phyloP scores from a whole-genome alignment of 768 basidiomycete genomes.

The Leccinum variicolor region DNA sequence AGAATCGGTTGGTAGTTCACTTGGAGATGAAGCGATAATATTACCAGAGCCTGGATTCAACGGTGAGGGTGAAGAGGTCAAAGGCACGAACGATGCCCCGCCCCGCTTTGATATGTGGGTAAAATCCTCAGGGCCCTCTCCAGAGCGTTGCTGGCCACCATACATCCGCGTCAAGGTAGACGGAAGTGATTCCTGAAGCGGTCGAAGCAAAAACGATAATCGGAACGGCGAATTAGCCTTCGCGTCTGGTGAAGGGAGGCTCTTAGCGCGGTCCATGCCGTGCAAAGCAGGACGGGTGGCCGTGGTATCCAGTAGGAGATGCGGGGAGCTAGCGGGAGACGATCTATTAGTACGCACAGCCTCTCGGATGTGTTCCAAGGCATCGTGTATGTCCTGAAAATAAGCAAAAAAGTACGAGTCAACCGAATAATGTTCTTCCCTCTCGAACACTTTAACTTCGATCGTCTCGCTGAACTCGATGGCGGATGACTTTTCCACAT shows the following conservation, averaged over 20 bases:
- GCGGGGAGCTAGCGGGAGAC: conserved; percentile 18
- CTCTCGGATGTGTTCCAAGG: conserved; percentile 79
- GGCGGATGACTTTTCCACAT: conserved; percentile 82
- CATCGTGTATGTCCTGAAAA: conserved; percentile 75
- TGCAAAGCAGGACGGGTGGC: conserved; percentile 34
- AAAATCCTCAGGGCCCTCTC: conserved; percentile 55
- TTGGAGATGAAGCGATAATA: conserved; percentile 5
- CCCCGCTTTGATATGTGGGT: conserved; percentile 64
- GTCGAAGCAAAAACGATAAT: conserved; percentile 61
- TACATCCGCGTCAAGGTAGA: conserved; percentile 34
- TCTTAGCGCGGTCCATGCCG: conserved; percentile 39
- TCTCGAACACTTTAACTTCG: conserved; percentile 89
- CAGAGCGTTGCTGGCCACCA: conserved; percentile 31
- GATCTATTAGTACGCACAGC: conserved; percentile 60
- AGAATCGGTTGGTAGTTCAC: conserved; percentile 23
- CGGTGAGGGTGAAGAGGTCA: conserved; percentile 42
- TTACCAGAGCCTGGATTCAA: conserved; percentile 14
- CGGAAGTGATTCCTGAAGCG: conserved; percentile 57
- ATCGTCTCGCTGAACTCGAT: conserved; percentile 97
- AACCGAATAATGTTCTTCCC: conserved; percentile 67
- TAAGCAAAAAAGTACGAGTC: conserved; percentile 96
- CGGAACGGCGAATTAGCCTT: conserved; percentile 51
- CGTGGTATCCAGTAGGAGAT: conserved; percentile 58
- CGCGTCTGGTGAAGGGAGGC: conserved; percentile 32
- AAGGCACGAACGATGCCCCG: conserved; percentile 56